phyloP scores from a whole-genome alignment of 768 basidiomycete genomes.

The Harrya chromipes region DNA sequence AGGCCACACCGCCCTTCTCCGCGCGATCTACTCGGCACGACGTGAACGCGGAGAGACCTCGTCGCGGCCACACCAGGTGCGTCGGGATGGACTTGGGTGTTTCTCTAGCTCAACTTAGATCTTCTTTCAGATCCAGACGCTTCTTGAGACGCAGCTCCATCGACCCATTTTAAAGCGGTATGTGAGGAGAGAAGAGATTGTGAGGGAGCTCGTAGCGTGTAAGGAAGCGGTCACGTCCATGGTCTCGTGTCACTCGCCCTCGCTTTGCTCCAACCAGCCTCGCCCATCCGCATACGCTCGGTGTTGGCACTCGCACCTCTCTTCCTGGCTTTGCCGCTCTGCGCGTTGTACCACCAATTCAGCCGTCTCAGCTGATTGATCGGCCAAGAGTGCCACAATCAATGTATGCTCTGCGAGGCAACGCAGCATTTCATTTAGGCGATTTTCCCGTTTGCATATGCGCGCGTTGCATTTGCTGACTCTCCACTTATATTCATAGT shows the following conservation, averaged over 20 bases:
- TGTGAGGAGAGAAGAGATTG: conserved; percentile 68
- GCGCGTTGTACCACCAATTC: conserved; percentile 48
- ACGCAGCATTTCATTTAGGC: too few species aligned
- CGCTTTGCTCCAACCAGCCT: too few species aligned
- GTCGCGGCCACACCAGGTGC: too few species aligned
- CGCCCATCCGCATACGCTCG: too few species aligned
- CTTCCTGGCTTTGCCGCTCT: conserved; percentile 46
- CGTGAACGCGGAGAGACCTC: too few species aligned
- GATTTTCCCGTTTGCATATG: too few species aligned
- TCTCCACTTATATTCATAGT: conserved; percentile 36
- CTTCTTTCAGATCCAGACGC: conserved; percentile 40
- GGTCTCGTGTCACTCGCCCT: too few species aligned
- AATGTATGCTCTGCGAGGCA: too few species aligned
- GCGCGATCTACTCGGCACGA: neutral
- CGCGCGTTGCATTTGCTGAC: conserved; percentile 1
- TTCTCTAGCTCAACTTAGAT: neutral
- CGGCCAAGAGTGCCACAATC: too few species aligned
- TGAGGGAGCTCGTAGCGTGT: conserved; percentile 48
- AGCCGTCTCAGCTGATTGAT: too few species aligned
- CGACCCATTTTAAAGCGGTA: conserved; percentile 78
- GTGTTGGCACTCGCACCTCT: conserved; percentile 53
- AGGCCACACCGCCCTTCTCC: conserved; percentile 1
- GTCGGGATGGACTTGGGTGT: conserved; percentile 14
- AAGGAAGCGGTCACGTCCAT: conserved; percentile 49
- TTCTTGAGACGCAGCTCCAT: conserved; percentile 58